phyloP scores from a whole-genome alignment of 2,329 filamentous ascomycete genomes.

The Aspergillus neoniger region DNA sequence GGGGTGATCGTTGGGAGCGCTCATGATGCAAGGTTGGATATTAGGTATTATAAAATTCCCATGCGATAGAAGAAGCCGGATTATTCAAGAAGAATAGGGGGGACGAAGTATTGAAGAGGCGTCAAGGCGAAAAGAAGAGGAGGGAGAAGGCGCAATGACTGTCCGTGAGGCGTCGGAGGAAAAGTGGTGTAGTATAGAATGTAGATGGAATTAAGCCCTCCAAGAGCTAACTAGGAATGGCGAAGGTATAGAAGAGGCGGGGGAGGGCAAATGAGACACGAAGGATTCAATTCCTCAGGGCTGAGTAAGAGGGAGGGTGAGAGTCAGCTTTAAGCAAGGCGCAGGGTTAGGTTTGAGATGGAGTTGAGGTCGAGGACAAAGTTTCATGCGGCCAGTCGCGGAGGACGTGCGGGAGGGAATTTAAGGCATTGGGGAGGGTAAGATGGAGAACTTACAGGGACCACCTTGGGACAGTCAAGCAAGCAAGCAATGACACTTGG shows the following conservation, averaged over 20 bases:
- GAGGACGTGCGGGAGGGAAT: neutral
- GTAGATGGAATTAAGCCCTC: conserved; percentile 5
- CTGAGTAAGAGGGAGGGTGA: conserved; percentile 6
- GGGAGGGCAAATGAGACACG: neutral
- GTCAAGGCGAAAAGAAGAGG: conserved; percentile 7
- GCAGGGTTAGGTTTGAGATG: neutral
- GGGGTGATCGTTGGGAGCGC: conserved; percentile 41
- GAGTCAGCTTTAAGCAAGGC: conserved; percentile 6
- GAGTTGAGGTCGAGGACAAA: neutral
- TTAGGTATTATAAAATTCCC: conserved; percentile 31
- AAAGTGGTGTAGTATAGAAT: conserved; percentile 2
- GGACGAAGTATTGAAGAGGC: neutral
- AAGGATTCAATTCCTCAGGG: conserved; percentile 1
- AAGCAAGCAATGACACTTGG: neutral
- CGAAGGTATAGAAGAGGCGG: neutral
- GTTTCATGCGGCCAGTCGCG: neutral
- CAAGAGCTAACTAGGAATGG: conserved; percentile 1
- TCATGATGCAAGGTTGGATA: conserved; percentile 39
- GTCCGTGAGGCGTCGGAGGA: conserved; percentile 1
- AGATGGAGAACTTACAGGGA: neutral
- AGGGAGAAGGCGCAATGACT: conserved; percentile 7
- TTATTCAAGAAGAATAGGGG: conserved; percentile 4
- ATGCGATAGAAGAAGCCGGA: conserved; percentile 23
- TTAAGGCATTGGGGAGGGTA: neutral
- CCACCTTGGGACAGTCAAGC: neutral